These are phyloP conservation scores for Fusarium cyanostomum DNA, from an alignment of 2,329 filamentous ascomycete genomes.

Conservation along the genomic window DNA sequence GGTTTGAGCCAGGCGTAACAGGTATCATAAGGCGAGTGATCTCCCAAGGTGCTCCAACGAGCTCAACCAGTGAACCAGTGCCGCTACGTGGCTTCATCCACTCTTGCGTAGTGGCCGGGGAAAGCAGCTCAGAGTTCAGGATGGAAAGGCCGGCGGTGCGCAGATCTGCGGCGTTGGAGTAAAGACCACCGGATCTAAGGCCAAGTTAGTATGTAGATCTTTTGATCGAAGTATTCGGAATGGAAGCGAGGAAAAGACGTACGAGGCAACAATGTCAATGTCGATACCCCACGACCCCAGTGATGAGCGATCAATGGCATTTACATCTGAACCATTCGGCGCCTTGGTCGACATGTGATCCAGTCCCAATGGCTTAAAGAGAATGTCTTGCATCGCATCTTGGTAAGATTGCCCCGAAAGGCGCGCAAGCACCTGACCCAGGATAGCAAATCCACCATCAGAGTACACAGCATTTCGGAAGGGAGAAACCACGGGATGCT, in stretches of 20 bases:
- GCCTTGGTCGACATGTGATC: neutral
- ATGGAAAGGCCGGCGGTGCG: constrained; percentile 32
- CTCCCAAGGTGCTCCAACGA: constrained; percentile 37
- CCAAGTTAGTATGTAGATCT: neutral
- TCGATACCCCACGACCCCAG: constrained; percentile 26
- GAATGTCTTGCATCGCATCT: constrained; percentile 10
- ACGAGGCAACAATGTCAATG: constrained; percentile 33
- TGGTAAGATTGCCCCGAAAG: constrained; percentile 17
- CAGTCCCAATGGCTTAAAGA: constrained; percentile 25
- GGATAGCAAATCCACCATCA: constrained; percentile 30
- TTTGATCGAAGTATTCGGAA: neutral
- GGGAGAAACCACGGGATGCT: constrained; percentile 14
- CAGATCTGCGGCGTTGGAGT: constrained; percentile 21
- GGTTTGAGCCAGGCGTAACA: constrained; percentile 35
- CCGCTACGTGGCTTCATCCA: constrained; percentile 38
- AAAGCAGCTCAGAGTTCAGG: constrained; percentile 30
- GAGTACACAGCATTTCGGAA: constrained; percentile 36
- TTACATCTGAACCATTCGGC: constrained; percentile 11
- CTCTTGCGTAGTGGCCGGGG: neutral
- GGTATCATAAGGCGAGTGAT: constrained; percentile 29
- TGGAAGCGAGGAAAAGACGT: neutral
- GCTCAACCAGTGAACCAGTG: constrained; percentile 27
- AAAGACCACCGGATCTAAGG: constrained; percentile 29
- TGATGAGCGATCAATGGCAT: constrained; percentile 16
- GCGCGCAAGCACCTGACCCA: constrained; percentile 24